phyloP scores from a whole-genome alignment of 208 protist species.

The Leishmania tropica region DNA sequence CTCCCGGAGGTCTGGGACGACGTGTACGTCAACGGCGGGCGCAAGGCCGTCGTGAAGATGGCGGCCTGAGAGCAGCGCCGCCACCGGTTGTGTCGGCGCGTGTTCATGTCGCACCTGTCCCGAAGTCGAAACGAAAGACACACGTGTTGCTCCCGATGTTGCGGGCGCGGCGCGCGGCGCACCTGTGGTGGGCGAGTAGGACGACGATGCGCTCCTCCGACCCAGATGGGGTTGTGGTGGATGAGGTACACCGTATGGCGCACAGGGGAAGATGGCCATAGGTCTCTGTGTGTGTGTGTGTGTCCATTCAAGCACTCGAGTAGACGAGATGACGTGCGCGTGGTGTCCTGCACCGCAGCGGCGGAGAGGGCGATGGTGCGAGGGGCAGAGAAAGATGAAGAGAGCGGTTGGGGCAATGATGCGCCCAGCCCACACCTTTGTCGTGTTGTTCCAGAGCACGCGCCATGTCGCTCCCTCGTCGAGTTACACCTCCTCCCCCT shows the following conservation, averaged over 20 bases:
- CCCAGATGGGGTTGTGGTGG: background rate
- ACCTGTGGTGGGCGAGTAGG: background rate
- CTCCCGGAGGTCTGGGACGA: constrained; percentile 76
- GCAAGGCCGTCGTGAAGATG: constrained; percentile 61
- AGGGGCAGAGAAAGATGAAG: background rate
- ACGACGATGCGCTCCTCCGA: background rate
- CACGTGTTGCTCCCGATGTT: background rate
- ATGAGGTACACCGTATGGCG: background rate
- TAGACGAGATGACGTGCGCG: background rate
- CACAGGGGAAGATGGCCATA: background rate
- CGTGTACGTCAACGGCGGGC: constrained; percentile 68
- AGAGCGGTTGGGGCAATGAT: background rate
- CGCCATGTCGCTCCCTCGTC: background rate
- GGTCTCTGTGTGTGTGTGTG: background rate
- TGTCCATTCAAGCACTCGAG: background rate
- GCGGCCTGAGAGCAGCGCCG: constrained; percentile 3
- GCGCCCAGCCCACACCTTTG: background rate
- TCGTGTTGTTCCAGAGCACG: background rate
- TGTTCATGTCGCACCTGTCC: background rate
- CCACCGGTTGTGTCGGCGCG: background rate
- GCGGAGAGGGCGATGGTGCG: background rate
- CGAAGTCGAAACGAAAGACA: background rate
- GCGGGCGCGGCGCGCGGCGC: background rate
- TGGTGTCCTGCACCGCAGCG: background rate
- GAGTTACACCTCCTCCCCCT: background rate